Percentiles rank a stretch among this genome's conserved stretches.
Conservation (phyloP, 202 grass and related monocot species). For the Cymbopogon flexuosus region DNA sequence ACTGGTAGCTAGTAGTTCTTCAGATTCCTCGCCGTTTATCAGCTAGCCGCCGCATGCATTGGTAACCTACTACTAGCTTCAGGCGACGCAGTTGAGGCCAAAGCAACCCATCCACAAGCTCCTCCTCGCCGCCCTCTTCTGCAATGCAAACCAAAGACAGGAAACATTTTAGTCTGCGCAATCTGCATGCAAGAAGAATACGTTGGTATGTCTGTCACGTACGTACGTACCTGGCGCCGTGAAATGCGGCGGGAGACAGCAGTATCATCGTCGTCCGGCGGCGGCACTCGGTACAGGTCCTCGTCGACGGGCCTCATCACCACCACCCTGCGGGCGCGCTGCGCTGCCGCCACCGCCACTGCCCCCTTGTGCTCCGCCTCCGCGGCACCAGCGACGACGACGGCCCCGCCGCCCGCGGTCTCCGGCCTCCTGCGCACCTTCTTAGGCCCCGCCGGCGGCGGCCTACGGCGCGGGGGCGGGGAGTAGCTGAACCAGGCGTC, state of each 20-base stretch:
- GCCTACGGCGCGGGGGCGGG: neutral
- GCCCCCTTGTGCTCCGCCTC: neutral
- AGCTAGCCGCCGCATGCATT: no score
- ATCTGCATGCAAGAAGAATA: neutral
- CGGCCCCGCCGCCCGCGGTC: neutral
- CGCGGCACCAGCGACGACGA: neutral
- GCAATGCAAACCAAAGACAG: neutral
- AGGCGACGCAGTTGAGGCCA: conserved; percentile 20
- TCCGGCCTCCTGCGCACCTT: neutral
- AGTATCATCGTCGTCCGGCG: neutral
- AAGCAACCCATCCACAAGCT: conserved; percentile 35
- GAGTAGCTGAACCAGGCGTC: conserved; percentile 29
- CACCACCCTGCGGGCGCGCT: neutral
- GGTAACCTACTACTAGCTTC: neutral
- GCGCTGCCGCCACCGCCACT: neutral
- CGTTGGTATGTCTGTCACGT: no score
- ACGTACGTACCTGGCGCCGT: conserved; percentile 18
- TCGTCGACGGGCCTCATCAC: conserved; percentile 39
- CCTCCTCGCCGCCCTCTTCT: neutral
- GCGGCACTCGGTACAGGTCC: conserved; percentile 55
- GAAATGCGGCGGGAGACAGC: neutral
- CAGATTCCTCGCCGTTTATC: no score
- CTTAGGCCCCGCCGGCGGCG: neutral
- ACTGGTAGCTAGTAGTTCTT: no score
- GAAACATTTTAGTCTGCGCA: neutral